Evolutionary conservation across 257 asterid species (phyloP).

Genomic region (Salvia hispanica): DNA sequence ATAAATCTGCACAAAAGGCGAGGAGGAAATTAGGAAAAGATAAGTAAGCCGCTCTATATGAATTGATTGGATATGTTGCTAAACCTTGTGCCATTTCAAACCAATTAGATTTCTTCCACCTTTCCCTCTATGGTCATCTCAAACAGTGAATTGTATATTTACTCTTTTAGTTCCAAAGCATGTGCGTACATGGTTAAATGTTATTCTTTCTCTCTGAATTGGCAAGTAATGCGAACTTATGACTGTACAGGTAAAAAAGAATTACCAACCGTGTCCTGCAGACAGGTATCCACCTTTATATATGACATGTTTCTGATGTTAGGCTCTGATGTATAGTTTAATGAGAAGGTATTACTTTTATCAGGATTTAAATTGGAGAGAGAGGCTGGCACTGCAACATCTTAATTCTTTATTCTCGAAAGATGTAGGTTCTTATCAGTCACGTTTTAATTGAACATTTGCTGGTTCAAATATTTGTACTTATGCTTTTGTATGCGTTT

Average conservation of each 20-base stretch:
- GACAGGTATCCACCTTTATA: conserved; percentile 49
- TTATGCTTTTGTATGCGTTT: conserved; percentile 14
- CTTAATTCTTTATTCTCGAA: conserved; percentile 63
- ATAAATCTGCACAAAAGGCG: background rate
- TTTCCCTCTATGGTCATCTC: conserved; percentile 24
- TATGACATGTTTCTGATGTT: conserved; percentile 9
- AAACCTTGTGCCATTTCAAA: conserved; percentile 22
- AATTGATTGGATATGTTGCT: background rate
- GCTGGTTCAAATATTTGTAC: conserved; percentile 1
- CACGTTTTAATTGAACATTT: conserved; percentile 9
- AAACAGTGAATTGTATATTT: conserved; percentile 17
- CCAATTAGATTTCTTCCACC: conserved; percentile 13
- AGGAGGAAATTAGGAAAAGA: conserved; percentile 1
- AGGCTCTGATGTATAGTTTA: conserved; percentile 26
- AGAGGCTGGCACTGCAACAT: conserved; percentile 62
- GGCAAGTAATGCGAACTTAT: conserved; percentile 10
- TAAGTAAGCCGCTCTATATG: conserved; percentile 8
- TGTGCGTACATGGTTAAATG: conserved; percentile 6
- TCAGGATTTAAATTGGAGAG: conserved; percentile 74
- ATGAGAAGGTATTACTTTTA: conserved; percentile 25
- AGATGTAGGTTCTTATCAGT: conserved; percentile 48
- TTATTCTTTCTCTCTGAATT: conserved; percentile 1
- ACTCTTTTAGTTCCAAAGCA: conserved; percentile 10
- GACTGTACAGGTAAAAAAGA: conserved; percentile 54
- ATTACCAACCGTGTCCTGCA: conserved; percentile 35